Conservation (phyloP, 2,329 filamentous ascomycete species). For the Teratosphaeriaceae sp. region DNA sequence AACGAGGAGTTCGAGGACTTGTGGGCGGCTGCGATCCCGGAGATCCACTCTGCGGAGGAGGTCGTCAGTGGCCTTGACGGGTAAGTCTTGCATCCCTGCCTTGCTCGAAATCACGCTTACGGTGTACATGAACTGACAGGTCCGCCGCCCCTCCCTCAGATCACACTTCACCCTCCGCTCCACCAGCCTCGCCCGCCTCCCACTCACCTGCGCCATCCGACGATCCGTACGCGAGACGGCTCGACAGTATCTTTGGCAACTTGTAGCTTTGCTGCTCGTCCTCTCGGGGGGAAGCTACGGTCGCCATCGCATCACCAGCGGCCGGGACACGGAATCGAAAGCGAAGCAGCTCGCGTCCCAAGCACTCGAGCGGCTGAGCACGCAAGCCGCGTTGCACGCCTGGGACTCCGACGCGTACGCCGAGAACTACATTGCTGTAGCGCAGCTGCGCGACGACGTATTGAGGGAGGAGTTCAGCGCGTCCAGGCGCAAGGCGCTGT, state of each 20-base stretch:
- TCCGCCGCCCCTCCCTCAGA: constrained; percentile 60
- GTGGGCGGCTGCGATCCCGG: constrained; percentile 66
- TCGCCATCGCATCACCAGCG: constrained; percentile 56
- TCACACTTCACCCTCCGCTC: constrained; percentile 61
- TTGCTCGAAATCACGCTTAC: no score
- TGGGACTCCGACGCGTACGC: constrained; percentile 55
- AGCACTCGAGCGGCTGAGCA: constrained; percentile 76
- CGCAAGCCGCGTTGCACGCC: constrained; percentile 74
- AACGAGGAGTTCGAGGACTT: constrained; percentile 89
- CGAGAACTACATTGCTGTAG: constrained; percentile 78
- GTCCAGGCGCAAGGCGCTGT: constrained; percentile 69
- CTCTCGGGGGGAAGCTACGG: constrained; percentile 52
- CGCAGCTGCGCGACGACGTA: constrained; percentile 86
- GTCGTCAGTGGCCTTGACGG: constrained; percentile 49
- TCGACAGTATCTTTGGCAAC: constrained; percentile 80
- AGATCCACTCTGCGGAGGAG: constrained; percentile 59
- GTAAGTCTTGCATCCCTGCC: constrained; percentile 44
- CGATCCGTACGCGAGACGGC: constrained; percentile 71
- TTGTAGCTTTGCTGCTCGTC: constrained; percentile 57
- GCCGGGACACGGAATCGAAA: constrained; percentile 59
- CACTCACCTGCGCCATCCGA: constrained; percentile 74
- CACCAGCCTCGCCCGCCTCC: constrained; percentile 85
- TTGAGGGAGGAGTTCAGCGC: constrained; percentile 74
- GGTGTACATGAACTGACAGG: constrained; percentile 80
- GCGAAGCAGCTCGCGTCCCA: constrained; percentile 78